Evolutionary conservation across 495 filamentous ascomycete genomes (phyloP), one percentile per base, ranked within the genome.

Genomic region (Ramalina intermedia): DNA sequence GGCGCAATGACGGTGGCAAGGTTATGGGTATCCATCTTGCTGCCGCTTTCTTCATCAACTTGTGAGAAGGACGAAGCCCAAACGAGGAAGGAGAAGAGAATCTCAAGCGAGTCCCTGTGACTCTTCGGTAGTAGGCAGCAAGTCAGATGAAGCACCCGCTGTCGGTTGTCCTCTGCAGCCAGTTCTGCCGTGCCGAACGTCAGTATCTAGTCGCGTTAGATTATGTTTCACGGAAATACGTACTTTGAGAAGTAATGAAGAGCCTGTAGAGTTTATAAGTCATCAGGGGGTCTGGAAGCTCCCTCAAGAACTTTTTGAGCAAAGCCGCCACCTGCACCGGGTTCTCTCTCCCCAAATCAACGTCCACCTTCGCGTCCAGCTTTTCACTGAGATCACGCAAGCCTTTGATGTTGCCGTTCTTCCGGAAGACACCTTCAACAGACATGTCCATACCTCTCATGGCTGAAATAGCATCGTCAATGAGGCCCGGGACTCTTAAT

Each of bases 401-500:
- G 44, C 85, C 81, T 58, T 84, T 82, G 61, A 99, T 96, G 60
- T 96, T 96, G 50, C 91, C 91, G 59, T 96, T 99, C 72, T 99
- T 99, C 47, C 91, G 83, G 76, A 99, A 99, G 41, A 99, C 90
- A 58, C 93, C 93, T 61, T 99, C 91, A 7, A 96, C 86, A 16
- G 87, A 94, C 74, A 99, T 94, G 65, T 99, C 91, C 88, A 96
- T 99, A 60, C 87, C 90, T 53, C 86, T 80, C 85, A 99, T 91
- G 24, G 89, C 85, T 5, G 84, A 84, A 13, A 96, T 78, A 23
- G 88, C 78, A 58, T 96, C 93, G 59, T 96, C 88, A 35, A 99
- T 74, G 48, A 99, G 71, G 2, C 84, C 80, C 13, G 91, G 91
- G 37, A 96, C 84, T 48, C 84, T 80, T 26, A 99, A 70, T 43